Conservation (phyloP, 2,329 filamentous ascomycete genomes). For the Xylaria sp. region DNA sequence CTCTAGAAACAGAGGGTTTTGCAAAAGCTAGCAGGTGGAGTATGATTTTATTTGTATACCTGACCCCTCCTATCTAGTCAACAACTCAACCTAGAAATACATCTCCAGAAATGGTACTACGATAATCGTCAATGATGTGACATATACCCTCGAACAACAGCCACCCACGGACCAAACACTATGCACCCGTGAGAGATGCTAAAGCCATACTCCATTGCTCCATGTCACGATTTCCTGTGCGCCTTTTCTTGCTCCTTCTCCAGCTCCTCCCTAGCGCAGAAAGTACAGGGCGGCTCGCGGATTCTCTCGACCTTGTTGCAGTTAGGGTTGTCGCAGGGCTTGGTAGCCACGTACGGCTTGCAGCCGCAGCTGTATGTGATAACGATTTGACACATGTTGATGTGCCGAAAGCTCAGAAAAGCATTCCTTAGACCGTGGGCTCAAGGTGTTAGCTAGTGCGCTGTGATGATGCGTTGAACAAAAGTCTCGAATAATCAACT, state of each 20-base stretch:
- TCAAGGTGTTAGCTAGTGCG: background rate
- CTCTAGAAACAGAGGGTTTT: too few species aligned
- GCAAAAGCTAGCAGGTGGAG: background rate
- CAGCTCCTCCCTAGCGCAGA: conserved; percentile 22
- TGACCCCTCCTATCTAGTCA: background rate
- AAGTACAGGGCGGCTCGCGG: conserved; percentile 14
- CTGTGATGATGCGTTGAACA: background rate
- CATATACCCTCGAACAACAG: background rate
- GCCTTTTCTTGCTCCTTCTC: conserved; percentile 11
- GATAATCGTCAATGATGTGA: background rate
- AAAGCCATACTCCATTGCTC: background rate
- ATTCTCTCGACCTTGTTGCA: conserved; percentile 22
- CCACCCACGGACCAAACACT: background rate
- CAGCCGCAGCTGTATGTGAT: conserved; percentile 26
- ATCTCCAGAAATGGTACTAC: conserved; percentile 2
- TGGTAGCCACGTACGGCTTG: conserved; percentile 11
- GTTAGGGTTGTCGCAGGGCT: conserved; percentile 6
- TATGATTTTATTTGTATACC: background rate
- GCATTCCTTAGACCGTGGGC: background rate
- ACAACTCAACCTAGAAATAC: background rate
- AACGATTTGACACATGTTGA: conserved; percentile 26
- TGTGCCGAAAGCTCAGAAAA: background rate
- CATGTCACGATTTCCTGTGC: background rate
- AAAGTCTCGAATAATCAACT: background rate
- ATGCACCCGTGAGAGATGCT: background rate